These are phyloP conservation scores for Rhodotorula paludigena DNA, from an alignment of 768 basidiomycete genomes.

Conservation along the genomic window DNA sequence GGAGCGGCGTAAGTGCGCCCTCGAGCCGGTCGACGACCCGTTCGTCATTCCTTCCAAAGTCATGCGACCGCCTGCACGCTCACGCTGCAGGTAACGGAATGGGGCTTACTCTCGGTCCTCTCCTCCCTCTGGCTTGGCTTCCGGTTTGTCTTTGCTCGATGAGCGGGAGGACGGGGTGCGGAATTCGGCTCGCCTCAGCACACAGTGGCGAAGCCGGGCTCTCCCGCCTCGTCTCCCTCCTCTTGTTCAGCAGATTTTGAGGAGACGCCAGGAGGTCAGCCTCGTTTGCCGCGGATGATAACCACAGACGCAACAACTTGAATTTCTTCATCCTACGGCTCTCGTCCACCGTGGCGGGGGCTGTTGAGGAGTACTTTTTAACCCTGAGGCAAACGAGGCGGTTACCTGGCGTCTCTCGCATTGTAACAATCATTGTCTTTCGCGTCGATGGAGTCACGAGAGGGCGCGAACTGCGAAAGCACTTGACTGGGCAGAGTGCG, in stretches of 20 bases:
- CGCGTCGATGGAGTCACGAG: too few relatives aligned
- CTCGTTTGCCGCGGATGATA: constrained; percentile 14
- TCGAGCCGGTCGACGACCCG: constrained; percentile 30
- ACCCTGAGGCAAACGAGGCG: constrained; percentile 24
- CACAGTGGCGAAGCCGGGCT: constrained; percentile 1
- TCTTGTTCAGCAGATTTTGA: background rate
- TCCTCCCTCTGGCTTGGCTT: background rate
- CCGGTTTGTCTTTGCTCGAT: background rate
- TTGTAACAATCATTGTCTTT: too few relatives aligned
- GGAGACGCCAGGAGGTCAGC: background rate
- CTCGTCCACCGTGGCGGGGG: background rate
- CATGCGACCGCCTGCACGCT: constrained; percentile 26
- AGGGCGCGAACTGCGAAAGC: too few relatives aligned
- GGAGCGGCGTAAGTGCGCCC: background rate
- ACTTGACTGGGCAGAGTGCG: too few relatives aligned
- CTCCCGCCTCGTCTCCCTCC: background rate
- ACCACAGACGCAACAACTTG: constrained; percentile 13
- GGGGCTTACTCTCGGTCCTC: constrained; percentile 38
- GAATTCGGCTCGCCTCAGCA: constrained; percentile 10
- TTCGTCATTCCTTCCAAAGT: constrained; percentile 35
- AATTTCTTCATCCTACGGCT: constrained; percentile 33
- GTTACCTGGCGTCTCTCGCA: background rate
- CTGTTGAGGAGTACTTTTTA: constrained; percentile 27
- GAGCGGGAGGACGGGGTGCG: too few relatives aligned
- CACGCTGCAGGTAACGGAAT: constrained; percentile 30